phyloP scores from a whole-genome alignment of 345 rosid species.

The Citropsis articulata region DNA sequence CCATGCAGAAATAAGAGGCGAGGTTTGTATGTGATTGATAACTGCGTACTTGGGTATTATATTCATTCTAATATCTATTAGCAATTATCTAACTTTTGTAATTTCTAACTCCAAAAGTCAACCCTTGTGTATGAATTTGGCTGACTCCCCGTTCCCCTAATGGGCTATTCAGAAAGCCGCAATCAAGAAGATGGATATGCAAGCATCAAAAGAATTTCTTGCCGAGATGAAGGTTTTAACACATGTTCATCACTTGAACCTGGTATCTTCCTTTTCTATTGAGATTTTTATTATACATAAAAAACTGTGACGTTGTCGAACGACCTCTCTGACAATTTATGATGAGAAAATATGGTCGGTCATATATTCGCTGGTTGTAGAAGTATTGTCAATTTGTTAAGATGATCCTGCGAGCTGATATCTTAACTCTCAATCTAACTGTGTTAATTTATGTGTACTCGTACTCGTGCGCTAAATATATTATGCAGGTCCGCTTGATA shows the following conservation, averaged over 20 bases:
- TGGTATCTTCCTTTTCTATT: constrained; percentile 47
- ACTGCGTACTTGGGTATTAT: constrained; percentile 15
- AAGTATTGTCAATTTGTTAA: neutral
- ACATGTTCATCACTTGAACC: constrained; percentile 89
- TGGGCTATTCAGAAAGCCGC: constrained; percentile 73
- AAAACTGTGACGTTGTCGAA: constrained; percentile 8
- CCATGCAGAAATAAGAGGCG: constrained; percentile 89
- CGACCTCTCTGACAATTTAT: neutral
- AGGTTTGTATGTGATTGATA: constrained; percentile 43
- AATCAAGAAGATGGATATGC: constrained; percentile 99
- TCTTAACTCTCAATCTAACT: neutral
- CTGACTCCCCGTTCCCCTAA: constrained; percentile 26
- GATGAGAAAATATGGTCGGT: neutral
- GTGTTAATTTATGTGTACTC: neutral
- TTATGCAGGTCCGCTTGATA: constrained; percentile 71
- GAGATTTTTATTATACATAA: constrained; percentile 27
- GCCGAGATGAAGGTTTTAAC: constrained; percentile 91
- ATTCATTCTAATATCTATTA: neutral
- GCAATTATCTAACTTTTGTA: neutral
- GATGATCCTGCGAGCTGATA: neutral
- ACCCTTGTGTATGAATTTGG: constrained; percentile 21
- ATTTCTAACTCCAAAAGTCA: neutral
- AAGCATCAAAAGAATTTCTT: constrained; percentile 83
- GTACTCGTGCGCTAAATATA: neutral
- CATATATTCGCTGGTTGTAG: neutral